Conservation (phyloP, 2,329 filamentous ascomycete genomes). For the Metarhizium guizhouense region DNA sequence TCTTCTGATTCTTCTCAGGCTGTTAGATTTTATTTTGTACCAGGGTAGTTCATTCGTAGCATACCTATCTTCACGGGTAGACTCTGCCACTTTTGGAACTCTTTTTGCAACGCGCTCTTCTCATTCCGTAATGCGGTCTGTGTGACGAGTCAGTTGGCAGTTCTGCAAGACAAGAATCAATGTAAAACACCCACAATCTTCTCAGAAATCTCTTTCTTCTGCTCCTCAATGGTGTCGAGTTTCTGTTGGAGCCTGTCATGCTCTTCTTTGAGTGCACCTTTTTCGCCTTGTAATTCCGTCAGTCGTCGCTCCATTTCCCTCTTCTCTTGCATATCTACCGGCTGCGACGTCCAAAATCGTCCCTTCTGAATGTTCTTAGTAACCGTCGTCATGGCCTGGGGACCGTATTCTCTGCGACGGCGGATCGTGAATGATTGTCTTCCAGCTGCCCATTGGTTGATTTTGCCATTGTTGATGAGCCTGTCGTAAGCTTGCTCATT, state of each 20-base stretch:
- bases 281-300: constrained; percentile 28
- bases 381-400: constrained; percentile 59
- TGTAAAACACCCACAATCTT: constrained; percentile 23
- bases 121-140: constrained; percentile 46
- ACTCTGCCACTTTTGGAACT: constrained; percentile 53
- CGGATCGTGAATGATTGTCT: constrained; percentile 54
- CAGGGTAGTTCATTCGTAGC: constrained; percentile 14
- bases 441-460: constrained; percentile 64
- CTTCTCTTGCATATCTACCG: constrained; percentile 60
- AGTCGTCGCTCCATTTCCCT: constrained; percentile 48
- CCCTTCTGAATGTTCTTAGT: constrained; percentile 54
- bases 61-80: constrained; percentile 65
- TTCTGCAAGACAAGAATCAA: not conserved
- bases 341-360: constrained; percentile 66
- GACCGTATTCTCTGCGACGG: constrained; percentile 73
- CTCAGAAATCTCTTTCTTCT: constrained; percentile 31
- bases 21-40: constrained; percentile 11
- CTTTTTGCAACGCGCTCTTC: constrained; percentile 60
- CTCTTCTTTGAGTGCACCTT: constrained; percentile 23
- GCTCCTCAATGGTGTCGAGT: constrained; percentile 30
- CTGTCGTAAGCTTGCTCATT: constrained; percentile 57
- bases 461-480: constrained; percentile 47
- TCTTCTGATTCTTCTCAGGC: constrained; percentile 25
- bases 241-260: constrained; percentile 27
- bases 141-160: constrained; percentile 11